Conservation (phyloP, 257 asterid genomes). For the Jacaranda copaia region DNA sequence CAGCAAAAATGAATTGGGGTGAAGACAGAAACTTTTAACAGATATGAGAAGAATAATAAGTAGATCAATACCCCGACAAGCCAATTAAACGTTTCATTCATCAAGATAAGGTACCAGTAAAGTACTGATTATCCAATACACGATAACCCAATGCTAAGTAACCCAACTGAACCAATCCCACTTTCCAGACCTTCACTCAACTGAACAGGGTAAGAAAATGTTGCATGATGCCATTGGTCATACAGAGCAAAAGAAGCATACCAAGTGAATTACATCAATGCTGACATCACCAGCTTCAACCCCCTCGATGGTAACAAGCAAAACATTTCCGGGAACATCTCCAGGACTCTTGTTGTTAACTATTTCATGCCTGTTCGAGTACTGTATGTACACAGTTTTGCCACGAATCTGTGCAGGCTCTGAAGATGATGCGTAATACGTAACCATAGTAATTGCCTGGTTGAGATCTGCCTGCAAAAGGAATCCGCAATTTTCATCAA, state of each 20-base stretch:
- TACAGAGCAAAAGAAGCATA: slow-evolving; percentile 38
- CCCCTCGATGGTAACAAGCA: slow-evolving; percentile 86
- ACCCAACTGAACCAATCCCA: neutral
- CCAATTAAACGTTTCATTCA: neutral
- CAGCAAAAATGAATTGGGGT: neutral
- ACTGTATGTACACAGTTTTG: slow-evolving; percentile 82
- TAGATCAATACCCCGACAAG: slow-evolving; percentile 1
- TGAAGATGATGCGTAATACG: slow-evolving; percentile 78
- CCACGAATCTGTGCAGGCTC: slow-evolving; percentile 92
- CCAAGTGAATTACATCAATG: slow-evolving; percentile 91
- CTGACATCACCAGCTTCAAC: slow-evolving; percentile 88
- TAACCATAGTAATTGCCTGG: slow-evolving; percentile 88
- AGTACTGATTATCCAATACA: slow-evolving; percentile 11
- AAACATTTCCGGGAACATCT: slow-evolving; percentile 84
- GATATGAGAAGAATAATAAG: neutral
- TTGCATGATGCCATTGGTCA: neutral
- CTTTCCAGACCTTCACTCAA: neutral
- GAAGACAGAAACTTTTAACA: slow-evolving; percentile 7
- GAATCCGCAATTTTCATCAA: slow-evolving; percentile 14
- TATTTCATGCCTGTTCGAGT: slow-evolving; percentile 86
- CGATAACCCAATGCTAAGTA: neutral
- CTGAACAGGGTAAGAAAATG: slow-evolving; percentile 15
- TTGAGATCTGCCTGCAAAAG: slow-evolving; percentile 73
- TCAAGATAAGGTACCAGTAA: neutral
- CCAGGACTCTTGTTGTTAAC: slow-evolving; percentile 85